Evolutionary conservation across 495 filamentous ascomycete species (phyloP), one percentile per base, ranked within the genome.

Genomic region (Aspergillus bridgeri): DNA sequence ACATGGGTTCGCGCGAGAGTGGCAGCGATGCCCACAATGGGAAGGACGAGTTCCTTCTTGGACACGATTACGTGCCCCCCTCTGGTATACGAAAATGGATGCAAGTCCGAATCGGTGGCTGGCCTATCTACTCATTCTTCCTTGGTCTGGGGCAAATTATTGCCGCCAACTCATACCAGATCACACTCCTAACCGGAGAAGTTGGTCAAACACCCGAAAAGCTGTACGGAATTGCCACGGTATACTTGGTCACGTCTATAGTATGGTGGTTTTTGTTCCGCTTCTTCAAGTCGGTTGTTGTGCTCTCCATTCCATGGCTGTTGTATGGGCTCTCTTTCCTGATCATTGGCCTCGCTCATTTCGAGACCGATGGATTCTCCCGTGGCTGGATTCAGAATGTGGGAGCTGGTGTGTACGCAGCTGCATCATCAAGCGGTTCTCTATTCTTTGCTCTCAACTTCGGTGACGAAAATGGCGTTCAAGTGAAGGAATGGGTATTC

Each of bases 81-180:
- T 84, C 78, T 3, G 86, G 88, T 0, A 57, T 90, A 17, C 83
- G 78, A 60, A 85, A 81, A 51, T 69, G 74, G 62, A 75, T 76
- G 67, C 72, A 78, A 49, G 58, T 80, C 54, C 78, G 76, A 18
- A 70, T 77, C 25, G 74, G 70, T 18, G 83, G 88, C 60, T 91
- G 88, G 88, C 88, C 88, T 0, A 59, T 90, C 7, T 91, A 91
- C 69, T 82, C 86, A 5, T 78, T 91, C 56, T 73, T 90, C 43
- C 65, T 79, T 4, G 86, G 86, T 48, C 74, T 89, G 0, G 85
- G 84, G 5, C 87, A 90, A 61, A 83, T 90, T 59, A 82, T 90
- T 27, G 85, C 87, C 0, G 84, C 85, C 50, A 89, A 87, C 69
- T 87, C 83, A 1, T 90, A 89, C 65, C 87, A 90, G 61, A 84